These are phyloP conservation scores for Lumnitzera littorea DNA, from an alignment of 345 rosid genomes.

Conservation along the genomic window DNA sequence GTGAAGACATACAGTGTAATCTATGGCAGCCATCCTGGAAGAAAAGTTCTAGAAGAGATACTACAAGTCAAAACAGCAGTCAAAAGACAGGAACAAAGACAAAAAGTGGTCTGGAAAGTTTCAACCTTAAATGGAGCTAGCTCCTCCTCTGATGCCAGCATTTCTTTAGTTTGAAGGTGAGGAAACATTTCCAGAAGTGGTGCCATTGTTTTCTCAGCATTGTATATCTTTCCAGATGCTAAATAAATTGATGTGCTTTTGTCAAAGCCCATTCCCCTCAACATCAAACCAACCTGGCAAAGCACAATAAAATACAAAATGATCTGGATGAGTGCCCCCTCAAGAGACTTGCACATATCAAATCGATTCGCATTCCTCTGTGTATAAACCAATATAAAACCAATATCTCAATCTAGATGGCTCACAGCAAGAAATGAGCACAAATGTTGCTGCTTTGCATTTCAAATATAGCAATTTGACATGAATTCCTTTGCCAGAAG, in stretches of 20 bases:
- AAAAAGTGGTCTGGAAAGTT: slow-evolving; percentile 5
- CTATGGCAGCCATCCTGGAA: slow-evolving; percentile 99
- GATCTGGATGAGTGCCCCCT: not conserved
- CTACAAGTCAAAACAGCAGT: slow-evolving; percentile 21
- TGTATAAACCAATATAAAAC: no score
- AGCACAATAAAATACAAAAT: slow-evolving; percentile 9
- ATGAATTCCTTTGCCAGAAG: no score
- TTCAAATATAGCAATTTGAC: no score
- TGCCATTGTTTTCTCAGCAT: slow-evolving; percentile 82
- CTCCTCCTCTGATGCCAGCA: slow-evolving; percentile 76
- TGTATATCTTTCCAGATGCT: slow-evolving; percentile 95
- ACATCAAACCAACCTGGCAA: slow-evolving; percentile 91
- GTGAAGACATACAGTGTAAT: slow-evolving; percentile 97
- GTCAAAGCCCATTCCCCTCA: slow-evolving; percentile 98
- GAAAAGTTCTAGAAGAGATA: slow-evolving; percentile 72
- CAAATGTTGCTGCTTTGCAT: no score
- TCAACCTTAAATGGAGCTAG: slow-evolving; percentile 81
- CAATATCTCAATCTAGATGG: no score
- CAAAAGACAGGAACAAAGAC: slow-evolving; percentile 7
- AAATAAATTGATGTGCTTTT: slow-evolving; percentile 71
- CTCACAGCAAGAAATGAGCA: no score
- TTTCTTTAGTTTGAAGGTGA: slow-evolving; percentile 83
- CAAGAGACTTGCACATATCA: no score
- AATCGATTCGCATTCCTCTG: no score
- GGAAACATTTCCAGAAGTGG: slow-evolving; percentile 97